Evolutionary conservation across 2,329 filamentous ascomycete species (phyloP).

Genomic region (Xylariaceae sp.): DNA sequence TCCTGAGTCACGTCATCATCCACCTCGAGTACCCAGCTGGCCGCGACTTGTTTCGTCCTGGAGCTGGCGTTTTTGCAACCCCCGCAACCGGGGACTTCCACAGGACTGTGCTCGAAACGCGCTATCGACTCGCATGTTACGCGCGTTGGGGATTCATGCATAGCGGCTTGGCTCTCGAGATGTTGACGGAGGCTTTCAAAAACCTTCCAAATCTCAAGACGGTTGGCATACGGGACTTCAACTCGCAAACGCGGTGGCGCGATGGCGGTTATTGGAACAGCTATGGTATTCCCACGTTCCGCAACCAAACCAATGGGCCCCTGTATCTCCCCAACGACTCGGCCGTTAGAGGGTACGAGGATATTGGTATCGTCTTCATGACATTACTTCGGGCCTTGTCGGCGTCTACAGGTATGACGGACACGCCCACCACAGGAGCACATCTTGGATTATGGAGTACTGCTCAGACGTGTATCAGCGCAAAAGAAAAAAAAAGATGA

Average conservation of each 20-base stretch:
- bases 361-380: constrained; percentile 34
- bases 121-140: constrained; percentile 24
- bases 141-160: constrained; percentile 33
- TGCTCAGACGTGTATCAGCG: background rate
- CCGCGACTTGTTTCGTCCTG: too few species aligned
- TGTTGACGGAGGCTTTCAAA: constrained; percentile 53
- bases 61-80: too few species aligned
- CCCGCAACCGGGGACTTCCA: background rate
- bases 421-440: background rate
- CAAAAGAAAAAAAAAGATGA: too few species aligned
- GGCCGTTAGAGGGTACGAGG: background rate
- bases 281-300: constrained; percentile 40
- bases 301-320: background rate
- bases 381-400: constrained; percentile 41
- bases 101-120: background rate
- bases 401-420: constrained; percentile 25
- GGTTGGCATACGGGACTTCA: constrained; percentile 56
- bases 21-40: constrained; percentile 33
- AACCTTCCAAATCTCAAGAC: constrained; percentile 51
- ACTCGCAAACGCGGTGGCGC: constrained; percentile 43
- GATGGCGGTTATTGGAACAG: constrained; percentile 49
- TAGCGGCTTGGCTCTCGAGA: constrained; percentile 44
- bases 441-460: background rate
- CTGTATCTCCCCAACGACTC: background rate
- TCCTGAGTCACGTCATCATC: constrained; percentile 46